These are phyloP conservation scores for Dioszegia crocea DNA, from an alignment of 768 basidiomycete species.

Conservation along the genomic window DNA sequence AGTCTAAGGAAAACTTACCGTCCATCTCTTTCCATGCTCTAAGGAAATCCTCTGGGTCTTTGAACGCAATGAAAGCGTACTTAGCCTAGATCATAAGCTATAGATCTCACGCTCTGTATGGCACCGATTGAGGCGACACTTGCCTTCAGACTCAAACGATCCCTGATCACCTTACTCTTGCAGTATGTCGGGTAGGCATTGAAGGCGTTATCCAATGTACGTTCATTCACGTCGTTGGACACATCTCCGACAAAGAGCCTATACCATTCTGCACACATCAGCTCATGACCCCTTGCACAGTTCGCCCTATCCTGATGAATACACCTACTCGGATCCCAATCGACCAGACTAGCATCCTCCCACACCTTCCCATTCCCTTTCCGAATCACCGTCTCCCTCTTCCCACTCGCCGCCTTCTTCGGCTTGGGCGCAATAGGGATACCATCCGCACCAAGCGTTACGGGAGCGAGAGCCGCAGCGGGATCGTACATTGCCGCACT, in stretches of 20 bases:
- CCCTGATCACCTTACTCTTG: constrained; percentile 92
- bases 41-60: constrained; percentile 95
- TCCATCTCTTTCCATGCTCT: constrained; percentile 99
- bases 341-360: constrained; percentile 95
- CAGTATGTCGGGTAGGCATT: constrained; percentile 87
- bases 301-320: background rate
- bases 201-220: constrained; percentile 87
- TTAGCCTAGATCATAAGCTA: constrained; percentile 65
- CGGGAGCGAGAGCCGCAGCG: background rate
- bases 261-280: constrained; percentile 72
- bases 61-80: constrained; percentile 95
- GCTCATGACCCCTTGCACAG: background rate
- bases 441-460: constrained; percentile 5
- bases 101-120: too few relatives aligned
- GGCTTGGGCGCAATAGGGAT: constrained; percentile 9
- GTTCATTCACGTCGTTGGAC: constrained; percentile 96
- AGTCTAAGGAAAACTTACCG: constrained; percentile 56
- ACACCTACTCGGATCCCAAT: constrained; percentile 90
- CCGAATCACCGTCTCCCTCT: constrained; percentile 85
- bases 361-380: constrained; percentile 95
- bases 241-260: constrained; percentile 95
- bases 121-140: too few relatives aligned
- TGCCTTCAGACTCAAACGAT: constrained; percentile 89
- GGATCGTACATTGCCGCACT: constrained; percentile 35
- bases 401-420: constrained; percentile 45